These are phyloP conservation scores for Trichophyton benhamiae DNA, from an alignment of 2,329 filamentous ascomycete species.

Conservation along the genomic window DNA sequence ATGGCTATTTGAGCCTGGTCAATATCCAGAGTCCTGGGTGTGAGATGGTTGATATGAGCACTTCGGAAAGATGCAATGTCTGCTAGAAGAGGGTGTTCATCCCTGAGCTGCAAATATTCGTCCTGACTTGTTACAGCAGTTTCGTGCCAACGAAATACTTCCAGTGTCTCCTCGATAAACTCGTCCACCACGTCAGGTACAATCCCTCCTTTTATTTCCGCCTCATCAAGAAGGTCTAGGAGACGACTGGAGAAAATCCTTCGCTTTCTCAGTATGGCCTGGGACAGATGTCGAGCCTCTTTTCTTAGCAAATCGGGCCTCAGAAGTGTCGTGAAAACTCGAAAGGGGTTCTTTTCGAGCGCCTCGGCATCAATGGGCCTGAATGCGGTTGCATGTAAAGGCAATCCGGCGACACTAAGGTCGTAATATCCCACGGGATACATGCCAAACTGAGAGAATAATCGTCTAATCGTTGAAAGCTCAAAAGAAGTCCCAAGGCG, in stretches of 20 bases:
- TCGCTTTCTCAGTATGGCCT: constrained; percentile 25
- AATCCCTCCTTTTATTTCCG: constrained; percentile 20
- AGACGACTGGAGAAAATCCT: constrained; percentile 34
- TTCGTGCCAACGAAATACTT: constrained; percentile 40
- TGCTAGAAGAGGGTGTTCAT: constrained; percentile 38
- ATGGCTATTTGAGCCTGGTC: constrained; percentile 35
- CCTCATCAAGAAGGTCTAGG: constrained; percentile 25
- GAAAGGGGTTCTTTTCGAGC: constrained; percentile 35
- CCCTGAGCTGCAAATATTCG: constrained; percentile 33
- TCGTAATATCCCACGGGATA: constrained; percentile 43
- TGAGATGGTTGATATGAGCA: constrained; percentile 44
- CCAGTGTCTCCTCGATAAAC: constrained; percentile 35
- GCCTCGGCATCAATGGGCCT: constrained; percentile 29
- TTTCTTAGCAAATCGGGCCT: constrained; percentile 32
- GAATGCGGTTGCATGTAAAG: constrained; percentile 43
- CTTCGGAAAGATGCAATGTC: constrained; percentile 35
- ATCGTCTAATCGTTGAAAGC: constrained; percentile 30
- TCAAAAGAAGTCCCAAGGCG: constrained; percentile 37
- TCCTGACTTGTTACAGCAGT: constrained; percentile 29
- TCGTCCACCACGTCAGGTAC: constrained; percentile 24
- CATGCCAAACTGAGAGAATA: constrained; percentile 40
- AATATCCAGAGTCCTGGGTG: constrained; percentile 41
- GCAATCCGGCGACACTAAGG: constrained; percentile 35
- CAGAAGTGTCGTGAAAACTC: constrained; percentile 33
- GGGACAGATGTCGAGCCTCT: constrained; percentile 23